Evolutionary conservation across 805 yeast genomes (phyloP).

Genomic region (Jamesozyma jinghongensis): DNA sequence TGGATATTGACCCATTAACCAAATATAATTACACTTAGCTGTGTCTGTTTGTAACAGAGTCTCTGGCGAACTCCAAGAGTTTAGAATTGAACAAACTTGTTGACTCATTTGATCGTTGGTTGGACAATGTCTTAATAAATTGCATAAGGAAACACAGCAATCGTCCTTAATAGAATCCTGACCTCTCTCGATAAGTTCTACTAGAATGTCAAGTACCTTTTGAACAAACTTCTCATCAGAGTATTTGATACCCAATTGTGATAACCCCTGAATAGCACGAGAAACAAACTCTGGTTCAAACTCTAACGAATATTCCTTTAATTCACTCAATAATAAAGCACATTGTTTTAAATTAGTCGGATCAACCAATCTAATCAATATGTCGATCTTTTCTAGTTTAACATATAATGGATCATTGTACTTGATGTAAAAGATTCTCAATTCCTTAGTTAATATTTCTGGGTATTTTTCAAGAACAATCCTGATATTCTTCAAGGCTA

Average conservation of each 20-base stretch:
- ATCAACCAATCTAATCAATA: conserved; percentile 58
- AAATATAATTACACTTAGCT: conserved; percentile 46
- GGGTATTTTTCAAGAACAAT: conserved; percentile 87
- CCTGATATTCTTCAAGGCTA: conserved; percentile 83
- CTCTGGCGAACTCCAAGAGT: conserved; percentile 38
- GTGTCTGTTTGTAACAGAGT: conserved; percentile 38
- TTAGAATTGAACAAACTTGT: conserved; percentile 21
- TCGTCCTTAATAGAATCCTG: conserved; percentile 61
- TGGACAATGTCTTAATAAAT: conserved; percentile 59
- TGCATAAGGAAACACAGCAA: conserved; percentile 48
- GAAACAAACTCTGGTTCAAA: conserved; percentile 70
- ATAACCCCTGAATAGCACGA: conserved; percentile 56
- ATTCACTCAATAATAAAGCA: conserved; percentile 52
- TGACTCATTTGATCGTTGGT: conserved; percentile 24
- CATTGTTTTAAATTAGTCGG: conserved; percentile 41
- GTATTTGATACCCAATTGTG: conserved; percentile 62
- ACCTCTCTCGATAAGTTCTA: conserved; percentile 45
- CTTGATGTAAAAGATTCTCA: conserved; percentile 84
- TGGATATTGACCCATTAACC: conserved; percentile 68
- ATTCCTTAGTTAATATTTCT: conserved; percentile 59
- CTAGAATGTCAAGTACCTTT: conserved; percentile 51
- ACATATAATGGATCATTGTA: conserved; percentile 75
- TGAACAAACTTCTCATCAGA: conserved; percentile 36
- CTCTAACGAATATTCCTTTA: conserved; percentile 76
- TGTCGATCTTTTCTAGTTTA: conserved; percentile 68